Conservation (phyloP, 1,139 yeast genomes). For the Sugiyamaella japonica region DNA sequence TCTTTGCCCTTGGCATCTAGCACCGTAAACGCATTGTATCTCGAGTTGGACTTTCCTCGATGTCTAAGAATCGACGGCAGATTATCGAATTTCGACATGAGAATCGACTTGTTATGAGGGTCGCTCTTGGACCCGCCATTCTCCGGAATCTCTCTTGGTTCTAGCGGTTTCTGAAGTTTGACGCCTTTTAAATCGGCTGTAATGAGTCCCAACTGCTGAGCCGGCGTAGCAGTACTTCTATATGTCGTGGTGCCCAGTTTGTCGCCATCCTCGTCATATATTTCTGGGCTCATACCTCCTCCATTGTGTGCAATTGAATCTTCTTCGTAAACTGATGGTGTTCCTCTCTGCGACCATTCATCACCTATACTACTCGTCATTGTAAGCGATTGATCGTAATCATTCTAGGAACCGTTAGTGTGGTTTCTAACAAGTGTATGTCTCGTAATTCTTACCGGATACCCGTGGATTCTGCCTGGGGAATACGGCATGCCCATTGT, state of each 20-base stretch:
- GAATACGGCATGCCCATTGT: slow-evolving; percentile 11
- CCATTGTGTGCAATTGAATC: slow-evolving; percentile 3
- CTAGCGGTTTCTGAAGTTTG: slow-evolving; percentile 42
- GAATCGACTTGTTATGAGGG: slow-evolving; percentile 39
- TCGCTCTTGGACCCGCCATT: slow-evolving; percentile 32
- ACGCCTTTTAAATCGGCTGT: slow-evolving; percentile 23
- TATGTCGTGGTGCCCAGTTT: slow-evolving; percentile 19
- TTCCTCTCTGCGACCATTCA: slow-evolving; percentile 20
- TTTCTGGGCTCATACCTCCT: not conserved
- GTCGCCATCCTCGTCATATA: slow-evolving; percentile 3
- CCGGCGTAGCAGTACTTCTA: slow-evolving; percentile 28
- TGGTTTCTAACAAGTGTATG: not conserved
- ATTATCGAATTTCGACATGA: slow-evolving; percentile 50
- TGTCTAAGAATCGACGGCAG: slow-evolving; percentile 71
- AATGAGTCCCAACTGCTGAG: slow-evolving; percentile 24
- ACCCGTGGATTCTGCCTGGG: slow-evolving; percentile 2
- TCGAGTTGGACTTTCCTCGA: slow-evolving; percentile 64
- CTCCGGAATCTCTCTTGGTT: slow-evolving; percentile 46
- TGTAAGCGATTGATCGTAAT: slow-evolving; percentile 11
- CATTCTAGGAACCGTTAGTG: slow-evolving; percentile 3
- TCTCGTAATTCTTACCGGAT: slow-evolving; percentile 7
- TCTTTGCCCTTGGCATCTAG: slow-evolving; percentile 84
- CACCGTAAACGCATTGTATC: slow-evolving; percentile 69
- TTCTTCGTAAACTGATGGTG: slow-evolving; percentile 14
- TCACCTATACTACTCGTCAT: slow-evolving; percentile 15